Conservation (phyloP, 192 early-diverging fungal genomes). For the Coemansia sp. region DNA sequence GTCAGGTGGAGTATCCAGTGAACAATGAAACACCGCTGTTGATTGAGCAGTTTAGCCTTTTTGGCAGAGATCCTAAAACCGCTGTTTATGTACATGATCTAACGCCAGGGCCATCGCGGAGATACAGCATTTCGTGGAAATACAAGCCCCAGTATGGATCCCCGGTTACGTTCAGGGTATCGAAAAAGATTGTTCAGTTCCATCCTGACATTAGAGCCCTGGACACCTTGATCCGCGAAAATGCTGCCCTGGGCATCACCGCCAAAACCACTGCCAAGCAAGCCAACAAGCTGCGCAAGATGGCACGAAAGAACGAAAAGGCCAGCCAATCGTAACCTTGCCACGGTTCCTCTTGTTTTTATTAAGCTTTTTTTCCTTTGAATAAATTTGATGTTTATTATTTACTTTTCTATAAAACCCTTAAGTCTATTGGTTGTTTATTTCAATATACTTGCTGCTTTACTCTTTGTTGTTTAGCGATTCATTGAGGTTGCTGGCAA, state of each 20-base stretch:
- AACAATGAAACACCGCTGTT: conserved; percentile 26
- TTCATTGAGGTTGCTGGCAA: conserved; percentile 10
- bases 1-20: conserved; percentile 41
- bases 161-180: conserved; percentile 17
- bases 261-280: conserved; percentile 6
- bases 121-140: conserved; percentile 32
- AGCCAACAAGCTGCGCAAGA: conserved; percentile 12
- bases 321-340: neutral
- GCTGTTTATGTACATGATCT: conserved; percentile 32
- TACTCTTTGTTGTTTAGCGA: neutral
- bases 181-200: conserved; percentile 32
- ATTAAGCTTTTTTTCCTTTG: too few species aligned
- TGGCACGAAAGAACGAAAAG: neutral
- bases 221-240: conserved; percentile 30
- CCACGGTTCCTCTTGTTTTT: too few species aligned
- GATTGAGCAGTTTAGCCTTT: conserved; percentile 25
- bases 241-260: conserved; percentile 8
- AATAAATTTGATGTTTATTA: too few species aligned
- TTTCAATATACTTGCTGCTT: too few species aligned
- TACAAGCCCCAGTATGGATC: conserved; percentile 5
- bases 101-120: conserved; percentile 21
- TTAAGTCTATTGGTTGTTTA: too few species aligned
- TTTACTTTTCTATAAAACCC: too few species aligned
- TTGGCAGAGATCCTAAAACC: conserved; percentile 16
- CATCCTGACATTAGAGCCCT: conserved; percentile 39